These are phyloP conservation scores for Colletotrichum sp. DNA, from an alignment of 2,329 filamentous ascomycete species.

Conservation along the genomic window DNA sequence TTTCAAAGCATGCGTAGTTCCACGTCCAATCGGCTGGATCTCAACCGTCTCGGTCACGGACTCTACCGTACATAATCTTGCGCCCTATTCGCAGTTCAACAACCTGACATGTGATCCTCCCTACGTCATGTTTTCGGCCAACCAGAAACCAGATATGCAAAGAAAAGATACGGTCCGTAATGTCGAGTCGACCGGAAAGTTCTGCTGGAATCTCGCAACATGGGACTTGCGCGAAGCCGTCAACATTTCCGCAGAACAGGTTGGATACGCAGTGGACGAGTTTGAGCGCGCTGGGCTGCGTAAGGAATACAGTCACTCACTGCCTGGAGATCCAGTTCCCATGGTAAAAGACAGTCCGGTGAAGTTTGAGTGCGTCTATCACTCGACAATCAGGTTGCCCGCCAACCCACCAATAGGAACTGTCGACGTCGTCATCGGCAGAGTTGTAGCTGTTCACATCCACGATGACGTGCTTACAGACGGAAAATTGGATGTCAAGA, in stretches of 20 bases:
- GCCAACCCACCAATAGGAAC: constrained; percentile 62
- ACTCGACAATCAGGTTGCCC: constrained; percentile 58
- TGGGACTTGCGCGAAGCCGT: constrained; percentile 59
- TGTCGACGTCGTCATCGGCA: constrained; percentile 62
- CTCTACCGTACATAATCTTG: constrained; percentile 52
- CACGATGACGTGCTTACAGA: constrained; percentile 57
- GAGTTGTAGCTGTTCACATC: constrained; percentile 63
- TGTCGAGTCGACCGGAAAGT: constrained; percentile 58
- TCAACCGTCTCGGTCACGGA: constrained; percentile 54
- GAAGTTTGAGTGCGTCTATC: constrained; percentile 63
- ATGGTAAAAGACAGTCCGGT: constrained; percentile 62
- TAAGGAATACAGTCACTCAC: constrained; percentile 26
- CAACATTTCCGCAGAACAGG: constrained; percentile 57
- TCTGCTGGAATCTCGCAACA: constrained; percentile 65
- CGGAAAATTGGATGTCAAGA: constrained; percentile 58
- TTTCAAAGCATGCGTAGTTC: constrained; percentile 59
- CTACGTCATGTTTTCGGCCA: constrained; percentile 66
- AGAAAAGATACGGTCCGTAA: constrained; percentile 65
- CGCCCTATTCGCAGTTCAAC: constrained; percentile 67
- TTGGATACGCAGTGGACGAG: constrained; percentile 56
- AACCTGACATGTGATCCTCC: constrained; percentile 68
- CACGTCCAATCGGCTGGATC: constrained; percentile 68
- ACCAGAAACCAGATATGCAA: constrained; percentile 49
- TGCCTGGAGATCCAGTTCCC: constrained; percentile 38
- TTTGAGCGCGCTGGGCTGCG: constrained; percentile 43